Evolutionary conservation across 2,329 filamentous ascomycete genomes (phyloP).

Genomic region (Trichoderma breve): DNA sequence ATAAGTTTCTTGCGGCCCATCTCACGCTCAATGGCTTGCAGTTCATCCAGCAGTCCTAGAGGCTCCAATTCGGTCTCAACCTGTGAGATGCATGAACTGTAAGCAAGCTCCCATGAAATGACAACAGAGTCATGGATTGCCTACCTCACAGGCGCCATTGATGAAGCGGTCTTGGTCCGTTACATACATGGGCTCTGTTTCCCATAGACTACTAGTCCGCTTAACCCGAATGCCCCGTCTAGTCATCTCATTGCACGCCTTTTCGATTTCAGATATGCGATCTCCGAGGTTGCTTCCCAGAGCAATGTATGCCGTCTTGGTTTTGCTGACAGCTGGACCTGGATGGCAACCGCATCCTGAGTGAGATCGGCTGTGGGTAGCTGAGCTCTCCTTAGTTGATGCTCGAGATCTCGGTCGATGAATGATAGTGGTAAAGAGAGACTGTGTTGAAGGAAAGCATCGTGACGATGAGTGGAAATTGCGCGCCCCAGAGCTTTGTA

Average conservation of each 20-base stretch:
- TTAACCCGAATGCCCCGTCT: slow-evolving; percentile 68
- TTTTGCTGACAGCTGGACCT: slow-evolving; percentile 31
- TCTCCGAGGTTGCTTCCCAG: slow-evolving; percentile 92
- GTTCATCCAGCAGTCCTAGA: slow-evolving; percentile 69
- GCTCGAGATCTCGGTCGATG: neutral
- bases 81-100: slow-evolving; percentile 43
- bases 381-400: neutral
- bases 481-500: neutral
- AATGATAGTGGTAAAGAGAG: neutral
- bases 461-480: neutral
- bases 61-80: slow-evolving; percentile 77
- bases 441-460: neutral
- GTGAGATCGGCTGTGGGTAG: slow-evolving; percentile 23
- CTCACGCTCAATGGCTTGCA: slow-evolving; percentile 79
- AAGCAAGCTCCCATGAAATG: neutral
- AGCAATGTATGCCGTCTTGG: slow-evolving; percentile 70
- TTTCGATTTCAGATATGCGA: slow-evolving; percentile 79
- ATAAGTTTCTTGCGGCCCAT: slow-evolving; percentile 81
- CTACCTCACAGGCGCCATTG: slow-evolving; percentile 87
- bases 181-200: slow-evolving; percentile 97
- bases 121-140: neutral
- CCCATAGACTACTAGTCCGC: slow-evolving; percentile 85
- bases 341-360: slow-evolving; percentile 38
- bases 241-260: slow-evolving; percentile 76
- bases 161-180: slow-evolving; percentile 83